Percentiles rank a stretch among this genome's conserved stretches.
These are phyloP conservation scores for Cercospora beticola DNA, from an alignment of 2,329 filamentous ascomycete genomes.

Conservation along the genomic window DNA sequence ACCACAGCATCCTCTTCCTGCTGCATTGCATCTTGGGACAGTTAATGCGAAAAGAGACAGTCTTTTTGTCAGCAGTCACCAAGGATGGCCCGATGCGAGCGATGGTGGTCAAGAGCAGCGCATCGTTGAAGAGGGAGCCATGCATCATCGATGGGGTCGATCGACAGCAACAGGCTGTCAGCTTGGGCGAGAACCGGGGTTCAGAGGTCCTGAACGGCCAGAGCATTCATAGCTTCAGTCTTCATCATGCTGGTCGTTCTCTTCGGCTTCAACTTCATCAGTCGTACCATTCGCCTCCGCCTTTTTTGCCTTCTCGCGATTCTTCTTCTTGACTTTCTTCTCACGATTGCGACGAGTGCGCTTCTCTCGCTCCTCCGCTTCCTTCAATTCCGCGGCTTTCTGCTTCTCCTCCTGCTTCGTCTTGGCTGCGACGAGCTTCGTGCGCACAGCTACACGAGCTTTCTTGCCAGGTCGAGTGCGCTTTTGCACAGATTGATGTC, in stretches of 20 bases:
- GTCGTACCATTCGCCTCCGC: constrained; percentile 13
- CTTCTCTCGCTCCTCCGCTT: constrained; percentile 37
- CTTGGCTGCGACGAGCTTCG: constrained; percentile 27
- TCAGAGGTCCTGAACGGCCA: not conserved
- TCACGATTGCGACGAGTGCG: constrained; percentile 36
- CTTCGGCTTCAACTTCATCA: not conserved
- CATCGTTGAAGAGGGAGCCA: not conserved
- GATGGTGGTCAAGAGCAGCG: not conserved
- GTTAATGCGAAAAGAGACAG: not conserved
- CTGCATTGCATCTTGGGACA: not conserved
- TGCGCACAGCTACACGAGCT: constrained; percentile 32
- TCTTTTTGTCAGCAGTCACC: not conserved
- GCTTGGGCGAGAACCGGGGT: not conserved
- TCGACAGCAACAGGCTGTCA: not conserved
- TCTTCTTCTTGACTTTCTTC: constrained; percentile 40
- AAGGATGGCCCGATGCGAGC: not conserved
- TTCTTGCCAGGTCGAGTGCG: constrained; percentile 37
- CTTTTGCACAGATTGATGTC: constrained; percentile 17
- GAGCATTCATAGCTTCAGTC: not conserved
- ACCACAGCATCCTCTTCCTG: not conserved
- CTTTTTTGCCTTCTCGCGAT: constrained; percentile 39
- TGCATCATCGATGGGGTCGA: not conserved
- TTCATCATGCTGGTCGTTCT: not conserved
- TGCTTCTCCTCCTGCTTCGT: constrained; percentile 27
- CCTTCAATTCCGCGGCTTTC: constrained; percentile 32